Evolutionary conservation across 352 stramenopile genomes (phyloP).

Genomic region (Phytophthora kernoviae): DNA sequence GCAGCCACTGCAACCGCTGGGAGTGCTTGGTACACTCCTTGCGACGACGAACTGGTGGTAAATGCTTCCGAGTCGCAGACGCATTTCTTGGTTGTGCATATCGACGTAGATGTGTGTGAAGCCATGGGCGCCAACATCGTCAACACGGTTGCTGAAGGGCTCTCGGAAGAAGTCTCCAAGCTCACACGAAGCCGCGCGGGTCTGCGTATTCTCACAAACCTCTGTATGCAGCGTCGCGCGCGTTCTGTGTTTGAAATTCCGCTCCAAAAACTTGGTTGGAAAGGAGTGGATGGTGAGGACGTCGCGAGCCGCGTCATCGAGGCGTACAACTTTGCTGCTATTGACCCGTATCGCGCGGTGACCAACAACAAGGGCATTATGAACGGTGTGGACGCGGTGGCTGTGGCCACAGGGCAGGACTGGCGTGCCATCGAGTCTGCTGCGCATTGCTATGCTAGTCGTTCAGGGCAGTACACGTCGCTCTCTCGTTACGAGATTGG

Average conservation of each 20-base stretch:
- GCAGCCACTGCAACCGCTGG: constrained; percentile 19
- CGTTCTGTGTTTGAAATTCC: constrained; percentile 77
- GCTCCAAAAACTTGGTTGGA: constrained; percentile 75
- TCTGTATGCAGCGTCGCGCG: constrained; percentile 84
- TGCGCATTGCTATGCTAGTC: constrained; percentile 82
- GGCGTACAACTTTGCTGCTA: constrained; percentile 84
- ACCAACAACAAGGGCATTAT: constrained; percentile 93
- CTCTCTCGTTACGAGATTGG: constrained; percentile 78
- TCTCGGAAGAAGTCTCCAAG: constrained; percentile 72
- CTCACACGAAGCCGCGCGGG: constrained; percentile 71
- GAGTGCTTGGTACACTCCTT: constrained; percentile 65
- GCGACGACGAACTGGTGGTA: constrained; percentile 58
- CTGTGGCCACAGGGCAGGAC: constrained; percentile 84
- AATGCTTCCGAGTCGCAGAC: constrained; percentile 36
- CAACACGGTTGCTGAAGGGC: constrained; percentile 85
- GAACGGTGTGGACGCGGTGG: constrained; percentile 86
- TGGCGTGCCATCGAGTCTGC: constrained; percentile 85
- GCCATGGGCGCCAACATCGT: constrained; percentile 91
- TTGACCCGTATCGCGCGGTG: constrained; percentile 84
- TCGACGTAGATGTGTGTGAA: constrained; percentile 89
- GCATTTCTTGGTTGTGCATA: constrained; percentile 84
- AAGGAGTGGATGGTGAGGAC: constrained; percentile 74
- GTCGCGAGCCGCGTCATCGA: constrained; percentile 83
- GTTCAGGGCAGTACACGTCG: constrained; percentile 78
- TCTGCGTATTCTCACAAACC: constrained; percentile 89